A percentile compares a stretch with the other conserved stretches of the same genome.
phyloP scores from a whole-genome alignment of 106 monocot genomes.

The Agapanthus africanus region DNA sequence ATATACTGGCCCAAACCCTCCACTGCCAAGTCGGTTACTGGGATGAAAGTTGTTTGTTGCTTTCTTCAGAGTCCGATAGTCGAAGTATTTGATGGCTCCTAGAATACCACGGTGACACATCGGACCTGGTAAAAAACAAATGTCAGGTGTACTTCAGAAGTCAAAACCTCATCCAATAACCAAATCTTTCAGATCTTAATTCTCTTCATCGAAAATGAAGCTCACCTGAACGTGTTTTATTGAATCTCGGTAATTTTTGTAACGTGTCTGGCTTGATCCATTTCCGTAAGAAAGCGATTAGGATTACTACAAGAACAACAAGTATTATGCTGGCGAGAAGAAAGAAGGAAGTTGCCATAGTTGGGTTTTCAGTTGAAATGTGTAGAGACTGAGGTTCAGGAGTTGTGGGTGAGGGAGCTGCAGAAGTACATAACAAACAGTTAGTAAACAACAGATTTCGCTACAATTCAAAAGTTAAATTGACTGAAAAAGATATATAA shows the following conservation, averaged over 20 bases:
- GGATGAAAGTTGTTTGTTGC: slow-evolving; percentile 39
- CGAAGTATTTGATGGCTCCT: slow-evolving; percentile 28
- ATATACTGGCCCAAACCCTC: slow-evolving; percentile 48
- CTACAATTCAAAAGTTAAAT: not conserved
- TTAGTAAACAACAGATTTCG: not conserved
- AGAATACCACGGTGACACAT: slow-evolving; percentile 28
- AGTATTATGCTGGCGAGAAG: slow-evolving; percentile 18
- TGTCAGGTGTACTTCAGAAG: not conserved
- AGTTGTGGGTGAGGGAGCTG: not conserved
- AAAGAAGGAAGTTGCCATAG: slow-evolving; percentile 11
- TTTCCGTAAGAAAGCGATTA: slow-evolving; percentile 28
- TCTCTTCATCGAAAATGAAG: not conserved
- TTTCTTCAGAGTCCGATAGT: slow-evolving; percentile 35
- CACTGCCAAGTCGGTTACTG: slow-evolving; percentile 39
- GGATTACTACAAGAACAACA: slow-evolving; percentile 11
- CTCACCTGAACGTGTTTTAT: slow-evolving; percentile 5
- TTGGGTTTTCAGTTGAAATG: not conserved
- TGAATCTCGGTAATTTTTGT: slow-evolving; percentile 10
- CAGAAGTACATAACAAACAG: not conserved
- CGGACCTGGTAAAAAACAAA: slow-evolving; percentile 7
- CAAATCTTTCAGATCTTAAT: not conserved
- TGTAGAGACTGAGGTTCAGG: not conserved
- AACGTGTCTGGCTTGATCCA: slow-evolving; percentile 13
- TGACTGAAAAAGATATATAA: no score
- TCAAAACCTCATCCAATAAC: not conserved